Percentiles rank a stretch among this genome's conserved stretches.
These are phyloP conservation scores for Alternaria dauci DNA, from an alignment of 2,329 filamentous ascomycete genomes.

Conservation along the genomic window DNA sequence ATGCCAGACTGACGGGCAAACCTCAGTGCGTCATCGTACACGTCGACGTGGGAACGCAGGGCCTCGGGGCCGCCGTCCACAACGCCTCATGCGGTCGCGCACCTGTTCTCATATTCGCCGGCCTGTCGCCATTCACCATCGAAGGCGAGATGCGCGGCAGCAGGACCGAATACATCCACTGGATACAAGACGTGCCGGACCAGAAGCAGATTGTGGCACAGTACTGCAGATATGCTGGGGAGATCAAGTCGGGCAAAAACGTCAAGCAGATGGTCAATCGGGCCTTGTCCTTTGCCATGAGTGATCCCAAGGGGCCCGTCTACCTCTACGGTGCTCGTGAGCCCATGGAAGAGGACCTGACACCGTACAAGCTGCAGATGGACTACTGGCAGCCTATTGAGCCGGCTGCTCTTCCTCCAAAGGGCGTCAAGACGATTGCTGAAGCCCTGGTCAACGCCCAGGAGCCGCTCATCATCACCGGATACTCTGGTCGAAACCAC, in stretches of 20 bases:
- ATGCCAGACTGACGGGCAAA: conserved; percentile 72
- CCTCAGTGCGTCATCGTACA: conserved; percentile 82
- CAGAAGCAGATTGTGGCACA: conserved; percentile 82
- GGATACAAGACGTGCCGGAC: conserved; percentile 84
- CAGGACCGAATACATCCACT: conserved; percentile 83
- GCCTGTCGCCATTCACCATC: conserved; percentile 77
- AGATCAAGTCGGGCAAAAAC: conserved; percentile 85
- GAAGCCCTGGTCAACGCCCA: conserved; percentile 70
- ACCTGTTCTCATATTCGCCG: conserved; percentile 80
- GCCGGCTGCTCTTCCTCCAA: conserved; percentile 67
- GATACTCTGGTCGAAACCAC: conserved; percentile 76
- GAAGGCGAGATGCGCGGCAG: conserved; percentile 78
- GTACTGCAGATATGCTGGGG: conserved; percentile 83
- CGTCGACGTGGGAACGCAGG: conserved; percentile 84
- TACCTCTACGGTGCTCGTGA: conserved; percentile 82
- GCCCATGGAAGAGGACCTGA: conserved; percentile 82
- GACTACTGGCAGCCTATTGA: conserved; percentile 74
- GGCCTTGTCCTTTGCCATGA: conserved; percentile 81
- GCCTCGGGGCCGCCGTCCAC: conserved; percentile 78
- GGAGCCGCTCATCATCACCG: conserved; percentile 74
- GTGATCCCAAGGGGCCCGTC: conserved; percentile 79
- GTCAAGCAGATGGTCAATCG: conserved; percentile 90
- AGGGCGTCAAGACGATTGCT: conserved; percentile 67
- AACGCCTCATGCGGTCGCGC: conserved; percentile 79
- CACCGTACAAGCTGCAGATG: conserved; percentile 66